Conservation (phyloP, 495 filamentous ascomycete species). For the Penicillium ucsense region DNA sequence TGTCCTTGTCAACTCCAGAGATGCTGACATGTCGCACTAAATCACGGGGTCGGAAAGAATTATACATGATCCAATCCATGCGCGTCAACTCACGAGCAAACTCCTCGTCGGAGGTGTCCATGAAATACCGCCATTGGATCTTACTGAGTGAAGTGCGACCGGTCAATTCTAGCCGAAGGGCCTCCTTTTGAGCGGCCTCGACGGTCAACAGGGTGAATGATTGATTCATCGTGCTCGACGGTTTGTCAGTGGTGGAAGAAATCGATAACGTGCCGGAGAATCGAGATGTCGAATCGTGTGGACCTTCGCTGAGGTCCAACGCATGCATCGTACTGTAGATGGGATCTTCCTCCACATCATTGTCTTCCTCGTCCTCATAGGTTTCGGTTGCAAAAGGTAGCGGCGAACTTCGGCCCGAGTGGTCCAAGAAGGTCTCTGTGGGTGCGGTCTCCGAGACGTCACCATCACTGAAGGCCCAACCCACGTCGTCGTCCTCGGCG, state of each 20-base stretch:
- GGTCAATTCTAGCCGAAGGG: constrained; percentile 52
- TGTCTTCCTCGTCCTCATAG: constrained; percentile 16
- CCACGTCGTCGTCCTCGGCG: constrained; percentile 68
- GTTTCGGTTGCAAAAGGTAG: constrained; percentile 24
- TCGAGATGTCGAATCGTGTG: constrained; percentile 27
- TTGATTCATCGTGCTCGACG: constrained; percentile 30
- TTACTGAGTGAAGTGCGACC: constrained; percentile 57
- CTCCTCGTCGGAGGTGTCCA: constrained; percentile 68
- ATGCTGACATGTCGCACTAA: constrained; percentile 83
- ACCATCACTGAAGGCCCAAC: constrained; percentile 64
- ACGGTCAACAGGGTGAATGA: constrained; percentile 43
- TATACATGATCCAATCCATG: constrained; percentile 96
- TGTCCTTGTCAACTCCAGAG: constrained; percentile 57
- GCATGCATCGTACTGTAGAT: constrained; percentile 36
- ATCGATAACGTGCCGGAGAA: constrained; percentile 36
- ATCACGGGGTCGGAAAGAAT: constrained; percentile 89
- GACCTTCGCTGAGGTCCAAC: constrained; percentile 33
- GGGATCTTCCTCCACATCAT: constrained; percentile 32
- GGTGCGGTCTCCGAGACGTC: constrained; percentile 33
- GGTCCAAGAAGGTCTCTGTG: constrained; percentile 29
- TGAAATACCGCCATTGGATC: constrained; percentile 71
- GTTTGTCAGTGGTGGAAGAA: constrained; percentile 29
- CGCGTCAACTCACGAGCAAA: constrained; percentile 88
- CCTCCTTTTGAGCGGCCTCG: constrained; percentile 67
- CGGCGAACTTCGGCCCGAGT: constrained; percentile 31